Base-by-base conservation (phyloP, 805 yeast species). In the Saturnispora galanensis region DNA sequence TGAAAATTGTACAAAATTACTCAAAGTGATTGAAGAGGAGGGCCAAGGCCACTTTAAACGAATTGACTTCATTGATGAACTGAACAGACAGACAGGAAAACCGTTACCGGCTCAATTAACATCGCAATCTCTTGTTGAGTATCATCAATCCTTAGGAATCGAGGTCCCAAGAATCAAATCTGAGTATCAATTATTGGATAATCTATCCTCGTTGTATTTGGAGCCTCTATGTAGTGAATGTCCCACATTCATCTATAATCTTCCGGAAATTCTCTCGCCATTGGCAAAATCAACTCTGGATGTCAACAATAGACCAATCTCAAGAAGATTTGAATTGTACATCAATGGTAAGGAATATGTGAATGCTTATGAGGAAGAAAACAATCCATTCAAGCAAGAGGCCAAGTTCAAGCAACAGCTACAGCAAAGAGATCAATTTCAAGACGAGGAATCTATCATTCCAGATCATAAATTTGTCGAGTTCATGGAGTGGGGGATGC, bases 351-450 rank as follows among this genome's bases (percentile, higher is more conserved):
- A 73, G 50, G 99, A 93, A 62, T 81, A 79, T 50, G 84, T 82
- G 21, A 93, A 93, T 59, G 95, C 97, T 0, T 93, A 93, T 59
- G 98, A 93, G 54, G 99, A 93, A 62, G 97, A 93, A 57, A 93
- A 93, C 62, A 77, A 81, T 35, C 98, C 98, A 0, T 71, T 71
- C 47, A 69, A 67, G 29, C 99, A 93, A 60, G 56, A 63, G 4
- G 51, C 48, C 2, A 88, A 88, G 54, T 85, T 90, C 56, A 50
- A 63, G 47, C 50, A 59, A 3, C 97, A 90, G 56, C 74, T 73
- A 38, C 47, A 51, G 3, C 64, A 73, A 31, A 74, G 74, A 42
- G 63, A 60, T 1, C 65, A 67, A 7, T 73, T 57, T 45, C 63
- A 71, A 3, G 94, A 84, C 54, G 53, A 57, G 5, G 96, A 87